Percentiles rank a stretch among this genome's conserved stretches.
These are phyloP conservation scores for Elsinoe australis DNA, from an alignment of 2,329 filamentous ascomycete species.

Conservation along the genomic window DNA sequence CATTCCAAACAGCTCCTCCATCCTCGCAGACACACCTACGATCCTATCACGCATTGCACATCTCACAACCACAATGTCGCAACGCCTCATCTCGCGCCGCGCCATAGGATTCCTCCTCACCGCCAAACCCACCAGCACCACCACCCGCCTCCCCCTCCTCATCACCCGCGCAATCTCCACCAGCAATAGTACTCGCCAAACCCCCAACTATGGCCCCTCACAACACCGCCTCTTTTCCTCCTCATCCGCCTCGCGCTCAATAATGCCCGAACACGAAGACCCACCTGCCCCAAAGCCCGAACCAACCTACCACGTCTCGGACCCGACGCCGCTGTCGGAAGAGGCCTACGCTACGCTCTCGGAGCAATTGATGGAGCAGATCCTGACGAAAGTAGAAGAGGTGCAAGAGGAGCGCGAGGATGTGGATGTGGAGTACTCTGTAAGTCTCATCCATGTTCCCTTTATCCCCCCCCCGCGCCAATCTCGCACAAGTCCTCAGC, in stretches of 20 bases:
- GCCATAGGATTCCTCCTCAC: conserved; percentile 9
- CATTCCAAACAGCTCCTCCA: neutral
- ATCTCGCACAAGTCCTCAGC: too few species aligned
- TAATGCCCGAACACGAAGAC: conserved; percentile 39
- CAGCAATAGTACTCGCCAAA: conserved; percentile 8
- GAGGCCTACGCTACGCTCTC: conserved; percentile 69
- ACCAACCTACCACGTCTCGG: conserved; percentile 33
- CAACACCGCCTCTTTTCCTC: conserved; percentile 17
- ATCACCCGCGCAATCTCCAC: conserved; percentile 16
- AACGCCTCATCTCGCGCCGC: conserved; percentile 19
- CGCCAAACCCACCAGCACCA: conserved; percentile 17
- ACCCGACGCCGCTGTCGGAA: conserved; percentile 59
- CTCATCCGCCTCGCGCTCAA: conserved; percentile 25
- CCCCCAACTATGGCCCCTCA: conserved; percentile 18
- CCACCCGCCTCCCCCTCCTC: conserved; percentile 17
- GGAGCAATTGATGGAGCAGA: conserved; percentile 62
- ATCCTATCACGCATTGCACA: neutral
- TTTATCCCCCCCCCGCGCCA: too few species aligned
- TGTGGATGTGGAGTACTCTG: conserved; percentile 82
- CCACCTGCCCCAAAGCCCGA: conserved; percentile 35
- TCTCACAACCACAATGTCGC: conserved; percentile 1
- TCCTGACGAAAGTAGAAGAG: conserved; percentile 58
- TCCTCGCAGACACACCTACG: neutral
- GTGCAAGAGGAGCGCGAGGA: conserved; percentile 65
- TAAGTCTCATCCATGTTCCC: too few species aligned